These are phyloP conservation scores for Epichloe baconii DNA, from an alignment of 2,329 filamentous ascomycete species.

Conservation along the genomic window DNA sequence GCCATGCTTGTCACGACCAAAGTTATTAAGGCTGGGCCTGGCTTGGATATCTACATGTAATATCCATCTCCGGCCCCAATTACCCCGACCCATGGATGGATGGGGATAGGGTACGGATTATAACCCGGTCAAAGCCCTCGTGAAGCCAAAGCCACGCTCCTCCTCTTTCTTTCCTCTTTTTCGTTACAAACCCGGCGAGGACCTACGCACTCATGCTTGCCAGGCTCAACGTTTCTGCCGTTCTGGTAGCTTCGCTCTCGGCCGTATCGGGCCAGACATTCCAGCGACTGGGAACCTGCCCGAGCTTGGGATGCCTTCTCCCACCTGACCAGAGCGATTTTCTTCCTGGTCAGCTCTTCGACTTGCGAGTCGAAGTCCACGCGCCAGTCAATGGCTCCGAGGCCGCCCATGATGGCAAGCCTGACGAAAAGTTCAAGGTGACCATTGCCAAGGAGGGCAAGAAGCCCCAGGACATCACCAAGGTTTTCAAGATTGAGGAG, in stretches of 20 bases:
- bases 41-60: neutral
- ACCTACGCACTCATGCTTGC: conserved; percentile 17
- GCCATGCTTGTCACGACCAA: neutral
- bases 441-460: conserved; percentile 55
- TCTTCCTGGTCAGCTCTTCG: conserved; percentile 71
- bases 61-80: neutral
- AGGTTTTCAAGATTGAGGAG: conserved; percentile 58
- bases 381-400: conserved; percentile 72
- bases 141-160: neutral
- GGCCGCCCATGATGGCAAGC: conserved; percentile 52
- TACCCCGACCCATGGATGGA: neutral
- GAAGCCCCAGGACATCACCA: conserved; percentile 38
- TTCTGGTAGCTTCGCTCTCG: conserved; percentile 22
- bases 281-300: conserved; percentile 46
- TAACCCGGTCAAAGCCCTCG: neutral
- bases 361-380: conserved; percentile 72
- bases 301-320: conserved; percentile 44
- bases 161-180: neutral
- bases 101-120: neutral
- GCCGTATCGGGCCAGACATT: conserved; percentile 42
- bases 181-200: neutral
- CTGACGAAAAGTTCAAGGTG: conserved; percentile 64
- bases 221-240: conserved; percentile 23
- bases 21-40: neutral
- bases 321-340: conserved; percentile 62